Percentiles rank a stretch among this genome's conserved stretches.
phyloP scores from a whole-genome alignment of 23 red algal species.

The Cyanidiococcus yangmingshanensis region DNA sequence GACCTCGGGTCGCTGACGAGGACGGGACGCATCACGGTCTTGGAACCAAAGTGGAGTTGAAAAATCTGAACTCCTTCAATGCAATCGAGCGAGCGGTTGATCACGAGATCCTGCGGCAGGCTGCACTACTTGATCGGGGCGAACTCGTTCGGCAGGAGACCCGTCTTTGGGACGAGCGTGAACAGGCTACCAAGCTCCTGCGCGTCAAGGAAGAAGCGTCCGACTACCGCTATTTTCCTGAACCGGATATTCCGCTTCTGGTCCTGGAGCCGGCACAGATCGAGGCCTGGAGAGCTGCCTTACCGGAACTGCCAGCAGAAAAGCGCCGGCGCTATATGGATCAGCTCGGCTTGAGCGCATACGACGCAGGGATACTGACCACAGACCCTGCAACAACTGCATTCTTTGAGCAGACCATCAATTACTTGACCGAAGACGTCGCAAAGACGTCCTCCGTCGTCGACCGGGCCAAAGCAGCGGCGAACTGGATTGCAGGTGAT shows the following conservation, averaged over 20 bases:
- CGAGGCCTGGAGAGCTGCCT: slow-evolving; percentile 24
- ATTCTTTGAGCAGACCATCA: slow-evolving; percentile 47
- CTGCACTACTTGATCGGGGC: slow-evolving; percentile 35
- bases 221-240: slow-evolving; percentile 95
- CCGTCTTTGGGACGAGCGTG: slow-evolving; percentile 79
- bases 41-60: slow-evolving; percentile 87
- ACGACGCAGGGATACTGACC: slow-evolving; percentile 65
- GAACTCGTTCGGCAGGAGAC: slow-evolving; percentile 55
- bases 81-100: slow-evolving; percentile 66
- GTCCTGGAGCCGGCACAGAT: slow-evolving; percentile 27
- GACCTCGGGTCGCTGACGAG: slow-evolving; percentile 19
- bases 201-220: slow-evolving; percentile 78
- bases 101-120: slow-evolving; percentile 82
- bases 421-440: slow-evolving; percentile 14
- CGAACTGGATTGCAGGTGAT: slow-evolving; percentile 85
- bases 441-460: not conserved
- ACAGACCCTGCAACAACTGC: slow-evolving; percentile 35
- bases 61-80: slow-evolving; percentile 91
- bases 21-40: slow-evolving; percentile 16
- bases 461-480: slow-evolving; percentile 47
- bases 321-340: slow-evolving; percentile 58
- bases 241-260: slow-evolving; percentile 86
- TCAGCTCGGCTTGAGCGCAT: slow-evolving; percentile 45
- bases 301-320: slow-evolving; percentile 72
- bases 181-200: slow-evolving; percentile 47